phyloP scores from a whole-genome alignment of 106 monocot genomes.

The Chionographis japonica region DNA sequence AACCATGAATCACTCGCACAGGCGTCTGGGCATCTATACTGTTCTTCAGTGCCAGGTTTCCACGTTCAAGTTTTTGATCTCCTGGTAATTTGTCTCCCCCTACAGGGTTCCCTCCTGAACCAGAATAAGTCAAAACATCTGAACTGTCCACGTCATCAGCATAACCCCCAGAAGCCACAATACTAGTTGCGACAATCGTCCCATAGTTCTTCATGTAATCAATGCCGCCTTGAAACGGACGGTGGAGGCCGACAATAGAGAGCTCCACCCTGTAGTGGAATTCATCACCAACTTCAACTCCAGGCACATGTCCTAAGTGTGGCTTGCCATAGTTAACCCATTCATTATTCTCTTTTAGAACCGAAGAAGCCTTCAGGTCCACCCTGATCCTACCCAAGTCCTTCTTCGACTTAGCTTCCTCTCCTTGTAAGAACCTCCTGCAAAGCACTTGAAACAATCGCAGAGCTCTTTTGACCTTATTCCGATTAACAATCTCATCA shows the following conservation, averaged over 20 bases:
- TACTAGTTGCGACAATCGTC: slow-evolving; percentile 48
- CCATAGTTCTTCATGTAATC: slow-evolving; percentile 37
- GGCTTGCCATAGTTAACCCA: slow-evolving; percentile 40
- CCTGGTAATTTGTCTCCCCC: slow-evolving; percentile 37
- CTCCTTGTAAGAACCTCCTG: slow-evolving; percentile 64
- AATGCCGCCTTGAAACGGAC: slow-evolving; percentile 79
- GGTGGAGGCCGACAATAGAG: slow-evolving; percentile 72
- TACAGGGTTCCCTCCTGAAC: slow-evolving; percentile 70
- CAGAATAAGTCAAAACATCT: slow-evolving; percentile 85
- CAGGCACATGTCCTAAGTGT: slow-evolving; percentile 59
- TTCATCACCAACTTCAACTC: slow-evolving; percentile 92
- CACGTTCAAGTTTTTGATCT: slow-evolving; percentile 88
- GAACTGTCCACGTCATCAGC: slow-evolving; percentile 67
- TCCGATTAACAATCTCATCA: slow-evolving; percentile 30
- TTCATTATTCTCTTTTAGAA: slow-evolving; percentile 43
- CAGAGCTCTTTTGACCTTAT: slow-evolving; percentile 56
- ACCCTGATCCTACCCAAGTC: slow-evolving; percentile 21
- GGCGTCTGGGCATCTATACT: slow-evolving; percentile 60
- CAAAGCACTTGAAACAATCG: slow-evolving; percentile 57
- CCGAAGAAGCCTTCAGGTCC: slow-evolving; percentile 46
- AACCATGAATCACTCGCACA: slow-evolving; percentile 82
- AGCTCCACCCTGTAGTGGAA: slow-evolving; percentile 83
- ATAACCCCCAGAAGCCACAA: slow-evolving; percentile 80
- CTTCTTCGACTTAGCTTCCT: slow-evolving; percentile 40
- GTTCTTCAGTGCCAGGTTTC: slow-evolving; percentile 82